These are phyloP conservation scores for Solanum raphanifolium DNA, from an alignment of 257 asterid genomes.

Conservation along the genomic window DNA sequence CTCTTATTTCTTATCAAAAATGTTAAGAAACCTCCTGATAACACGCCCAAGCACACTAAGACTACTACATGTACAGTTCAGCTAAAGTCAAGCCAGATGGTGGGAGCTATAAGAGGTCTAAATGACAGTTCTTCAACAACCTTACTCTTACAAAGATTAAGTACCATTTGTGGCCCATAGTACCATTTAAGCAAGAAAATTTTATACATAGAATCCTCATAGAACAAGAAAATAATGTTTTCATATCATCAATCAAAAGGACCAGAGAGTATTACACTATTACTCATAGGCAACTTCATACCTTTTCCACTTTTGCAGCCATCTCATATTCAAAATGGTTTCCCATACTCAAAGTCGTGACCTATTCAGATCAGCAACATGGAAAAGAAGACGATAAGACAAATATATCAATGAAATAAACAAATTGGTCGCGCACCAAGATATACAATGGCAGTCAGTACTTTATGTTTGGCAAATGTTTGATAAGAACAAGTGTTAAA, in stretches of 20 bases:
- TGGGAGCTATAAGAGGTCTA: neutral
- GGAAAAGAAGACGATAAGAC: constrained; percentile 4
- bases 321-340: constrained; percentile 67
- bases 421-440: neutral
- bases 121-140: neutral
- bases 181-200: neutral
- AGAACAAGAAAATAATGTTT: neutral
- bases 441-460: neutral
- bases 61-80: neutral
- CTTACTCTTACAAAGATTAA: neutral
- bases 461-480: neutral
- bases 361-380: constrained; percentile 32
- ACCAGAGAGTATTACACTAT: neutral
- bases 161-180: neutral
- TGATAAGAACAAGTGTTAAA: neutral
- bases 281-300: constrained; percentile 16
- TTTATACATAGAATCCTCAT: neutral
- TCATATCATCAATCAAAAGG: constrained; percentile 3
- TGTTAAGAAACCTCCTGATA: neutral
- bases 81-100: neutral
- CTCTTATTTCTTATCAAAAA: neutral
- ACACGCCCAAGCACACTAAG: neutral
- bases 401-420: neutral
- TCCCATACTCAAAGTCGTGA: constrained; percentile 80
- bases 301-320: constrained; percentile 93